These are phyloP conservation scores for Blastobotrys arbuscula DNA, from an alignment of 1,139 yeast genomes.

Conservation along the genomic window DNA sequence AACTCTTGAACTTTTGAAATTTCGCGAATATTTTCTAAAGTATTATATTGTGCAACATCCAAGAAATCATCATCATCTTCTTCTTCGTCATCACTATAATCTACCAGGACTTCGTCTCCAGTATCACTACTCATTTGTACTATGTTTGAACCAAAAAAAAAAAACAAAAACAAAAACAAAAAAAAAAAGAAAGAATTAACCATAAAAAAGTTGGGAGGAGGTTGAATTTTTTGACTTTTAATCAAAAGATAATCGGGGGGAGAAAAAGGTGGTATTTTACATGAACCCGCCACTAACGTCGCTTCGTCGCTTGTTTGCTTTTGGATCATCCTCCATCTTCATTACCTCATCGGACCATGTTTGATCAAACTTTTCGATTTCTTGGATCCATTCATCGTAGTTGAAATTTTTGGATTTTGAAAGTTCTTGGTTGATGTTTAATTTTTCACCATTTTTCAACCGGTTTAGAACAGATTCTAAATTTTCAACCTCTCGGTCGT, in stretches of 20 bases:
- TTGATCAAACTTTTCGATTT: conserved; percentile 16
- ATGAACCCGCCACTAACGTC: conserved; percentile 12
- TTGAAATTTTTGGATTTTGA: conserved; percentile 6
- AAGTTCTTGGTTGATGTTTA: conserved; percentile 17
- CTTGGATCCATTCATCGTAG: conserved; percentile 16
- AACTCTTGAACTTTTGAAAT: neutral
- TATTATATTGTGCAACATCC: neutral
- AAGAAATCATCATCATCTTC: neutral
- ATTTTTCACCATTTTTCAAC: conserved; percentile 13
- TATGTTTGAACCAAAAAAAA: too few species aligned
- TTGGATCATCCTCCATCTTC: neutral
- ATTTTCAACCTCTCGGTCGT: conserved; percentile 9
- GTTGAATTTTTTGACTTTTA: too few species aligned
- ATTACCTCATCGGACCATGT: conserved; percentile 12
- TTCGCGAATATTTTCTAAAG: neutral
- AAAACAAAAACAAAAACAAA: too few species aligned
- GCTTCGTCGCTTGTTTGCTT: conserved; percentile 4
- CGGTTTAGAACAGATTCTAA: conserved; percentile 12
- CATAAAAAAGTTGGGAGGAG: too few species aligned
- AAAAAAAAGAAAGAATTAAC: too few species aligned
- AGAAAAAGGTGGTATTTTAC: too few species aligned
- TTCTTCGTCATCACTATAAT: neutral
- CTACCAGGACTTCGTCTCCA: neutral
- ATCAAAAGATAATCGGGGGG: too few species aligned
- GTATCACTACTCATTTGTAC: neutral